phyloP scores from a whole-genome alignment of 1,284 basidiomycete species.

The Papiliotrema flavescens region DNA sequence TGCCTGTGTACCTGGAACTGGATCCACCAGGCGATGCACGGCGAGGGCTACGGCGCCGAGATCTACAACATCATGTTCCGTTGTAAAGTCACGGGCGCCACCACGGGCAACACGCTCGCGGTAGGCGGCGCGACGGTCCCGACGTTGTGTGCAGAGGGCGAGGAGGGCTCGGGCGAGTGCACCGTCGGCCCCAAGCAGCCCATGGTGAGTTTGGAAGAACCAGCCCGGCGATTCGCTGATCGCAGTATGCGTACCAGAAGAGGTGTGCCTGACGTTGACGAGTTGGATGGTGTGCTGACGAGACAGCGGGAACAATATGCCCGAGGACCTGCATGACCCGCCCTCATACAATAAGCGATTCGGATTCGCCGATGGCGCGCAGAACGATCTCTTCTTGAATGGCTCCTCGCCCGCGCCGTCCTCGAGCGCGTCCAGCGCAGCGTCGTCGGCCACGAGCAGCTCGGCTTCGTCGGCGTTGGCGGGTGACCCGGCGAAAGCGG shows the following conservation, averaged over 20 bases:
- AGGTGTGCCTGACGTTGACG: neutral
- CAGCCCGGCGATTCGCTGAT: neutral
- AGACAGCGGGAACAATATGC: conserved; percentile 9
- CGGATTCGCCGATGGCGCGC: conserved; percentile 59
- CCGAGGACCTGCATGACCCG: conserved; percentile 36
- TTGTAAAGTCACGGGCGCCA: conserved; percentile 59
- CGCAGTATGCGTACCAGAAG: conserved; percentile 3
- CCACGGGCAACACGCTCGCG: conserved; percentile 47
- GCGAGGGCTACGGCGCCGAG: conserved; percentile 13
- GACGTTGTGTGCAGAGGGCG: conserved; percentile 27
- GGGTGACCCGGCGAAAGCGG: too few species aligned
- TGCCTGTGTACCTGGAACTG: conserved; percentile 71
- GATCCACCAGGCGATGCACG: conserved; percentile 53
- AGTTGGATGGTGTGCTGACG: neutral
- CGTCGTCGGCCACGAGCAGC: too few species aligned
- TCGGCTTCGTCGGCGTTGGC: too few species aligned
- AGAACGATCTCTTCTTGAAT: conserved; percentile 28
- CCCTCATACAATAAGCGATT: conserved; percentile 59
- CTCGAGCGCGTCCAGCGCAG: too few species aligned
- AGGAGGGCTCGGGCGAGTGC: conserved; percentile 25
- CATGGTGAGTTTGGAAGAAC: conserved; percentile 18
- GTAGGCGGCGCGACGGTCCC: conserved; percentile 51
- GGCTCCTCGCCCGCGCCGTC: too few species aligned
- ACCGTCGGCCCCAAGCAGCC: conserved; percentile 32
- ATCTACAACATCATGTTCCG: conserved; percentile 69